phyloP scores from a whole-genome alignment of 75 land plant genomes.

The Cryptomeria japonica region DNA sequence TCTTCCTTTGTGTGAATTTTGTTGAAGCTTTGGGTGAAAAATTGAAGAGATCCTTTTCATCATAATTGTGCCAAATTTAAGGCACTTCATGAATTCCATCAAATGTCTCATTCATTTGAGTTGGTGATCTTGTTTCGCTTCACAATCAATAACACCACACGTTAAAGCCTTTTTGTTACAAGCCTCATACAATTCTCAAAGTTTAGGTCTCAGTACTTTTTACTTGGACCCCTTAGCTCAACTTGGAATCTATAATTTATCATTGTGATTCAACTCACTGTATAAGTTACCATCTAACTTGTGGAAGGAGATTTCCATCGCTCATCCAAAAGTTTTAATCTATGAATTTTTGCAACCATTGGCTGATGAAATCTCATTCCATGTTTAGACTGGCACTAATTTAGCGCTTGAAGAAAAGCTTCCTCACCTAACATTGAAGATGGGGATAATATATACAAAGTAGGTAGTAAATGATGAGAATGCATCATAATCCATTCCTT shows the following conservation, averaged over 20 bases:
- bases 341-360: background rate
- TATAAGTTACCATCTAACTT: background rate
- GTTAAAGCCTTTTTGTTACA: no score
- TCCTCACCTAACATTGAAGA: no score
- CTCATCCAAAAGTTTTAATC: background rate
- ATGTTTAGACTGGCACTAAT: background rate
- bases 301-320: background rate
- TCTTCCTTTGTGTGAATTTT: no score
- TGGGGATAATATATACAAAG: no score
- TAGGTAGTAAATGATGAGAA: background rate
- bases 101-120: no score
- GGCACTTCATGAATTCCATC: background rate
- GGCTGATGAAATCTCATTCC: background rate
- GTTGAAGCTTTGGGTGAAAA: background rate
- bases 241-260: background rate
- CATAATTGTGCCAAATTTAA: background rate
- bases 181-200: no score
- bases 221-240: background rate
- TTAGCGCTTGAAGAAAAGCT: background rate
- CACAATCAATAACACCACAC: no score
- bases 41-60: no score
- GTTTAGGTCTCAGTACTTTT: background rate
- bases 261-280: background rate
- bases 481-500: background rate
- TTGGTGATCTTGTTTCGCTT: no score